phyloP scores from a whole-genome alignment of 1,284 basidiomycete species.

The Malassezia obtusa region DNA sequence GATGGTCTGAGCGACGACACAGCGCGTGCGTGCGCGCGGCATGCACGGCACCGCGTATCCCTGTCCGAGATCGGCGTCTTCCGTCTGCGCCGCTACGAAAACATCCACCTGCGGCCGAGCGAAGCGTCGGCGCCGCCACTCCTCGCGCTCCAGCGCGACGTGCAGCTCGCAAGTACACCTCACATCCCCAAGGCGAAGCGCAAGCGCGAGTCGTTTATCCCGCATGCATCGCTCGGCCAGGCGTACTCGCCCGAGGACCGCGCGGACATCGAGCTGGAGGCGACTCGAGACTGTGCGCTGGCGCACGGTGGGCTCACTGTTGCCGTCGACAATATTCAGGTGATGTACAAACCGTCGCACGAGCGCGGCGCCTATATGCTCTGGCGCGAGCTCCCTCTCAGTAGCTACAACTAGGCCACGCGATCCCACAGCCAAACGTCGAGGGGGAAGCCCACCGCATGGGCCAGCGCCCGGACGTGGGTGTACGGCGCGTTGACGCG shows the following conservation, averaged over 20 bases:
- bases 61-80: conserved; percentile 9
- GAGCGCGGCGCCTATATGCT: conserved; percentile 7
- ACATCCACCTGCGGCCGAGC: conserved; percentile 11
- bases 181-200: background rate
- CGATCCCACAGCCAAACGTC: conserved; percentile 11
- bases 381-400: conserved; percentile 2
- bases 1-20: background rate
- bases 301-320: background rate
- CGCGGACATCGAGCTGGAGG: background rate
- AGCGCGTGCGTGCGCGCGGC: background rate
- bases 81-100: conserved; percentile 6
- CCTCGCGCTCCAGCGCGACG: conserved; percentile 3
- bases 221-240: conserved; percentile 16
- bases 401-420: conserved; percentile 1
- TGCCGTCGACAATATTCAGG: conserved; percentile 1
- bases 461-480: conserved; percentile 7
- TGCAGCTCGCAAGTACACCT: background rate
- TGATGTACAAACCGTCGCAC: conserved; percentile 14
- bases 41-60: background rate
- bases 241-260: background rate
- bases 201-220: background rate
- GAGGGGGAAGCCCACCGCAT: conserved; percentile 14
- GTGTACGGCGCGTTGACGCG: conserved; percentile 12
- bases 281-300: background rate
- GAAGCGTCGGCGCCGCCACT: background rate